These are phyloP conservation scores for Aspergillus steynii DNA, from an alignment of 495 filamentous ascomycete species.

Conservation along the genomic window DNA sequence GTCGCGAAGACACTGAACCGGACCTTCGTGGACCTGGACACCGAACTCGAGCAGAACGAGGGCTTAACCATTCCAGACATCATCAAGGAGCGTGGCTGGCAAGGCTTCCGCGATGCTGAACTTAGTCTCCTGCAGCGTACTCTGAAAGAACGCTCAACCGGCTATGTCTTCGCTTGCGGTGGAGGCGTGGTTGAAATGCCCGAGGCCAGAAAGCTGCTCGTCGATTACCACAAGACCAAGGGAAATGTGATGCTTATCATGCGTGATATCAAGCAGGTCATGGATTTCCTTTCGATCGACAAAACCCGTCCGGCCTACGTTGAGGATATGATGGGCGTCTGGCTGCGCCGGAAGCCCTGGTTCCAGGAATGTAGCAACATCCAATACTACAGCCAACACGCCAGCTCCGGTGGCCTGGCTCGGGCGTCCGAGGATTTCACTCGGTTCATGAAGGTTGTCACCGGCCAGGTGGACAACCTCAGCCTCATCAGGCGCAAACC, in stretches of 20 bases:
- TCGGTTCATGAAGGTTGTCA: constrained; percentile 73
- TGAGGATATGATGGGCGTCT: constrained; percentile 91
- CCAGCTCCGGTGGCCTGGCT: constrained; percentile 48
- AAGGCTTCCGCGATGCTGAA: constrained; percentile 83
- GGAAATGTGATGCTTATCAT: constrained; percentile 90
- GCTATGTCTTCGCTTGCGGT: constrained; percentile 88
- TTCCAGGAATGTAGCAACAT: constrained; percentile 94
- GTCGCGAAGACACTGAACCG: constrained; percentile 71
- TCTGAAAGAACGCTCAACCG: constrained; percentile 70
- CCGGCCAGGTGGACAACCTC: constrained; percentile 66
- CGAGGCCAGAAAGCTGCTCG: constrained; percentile 74
- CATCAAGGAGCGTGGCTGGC: constrained; percentile 78
- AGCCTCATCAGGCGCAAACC: constrained; percentile 65
- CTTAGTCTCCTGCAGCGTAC: constrained; percentile 69
- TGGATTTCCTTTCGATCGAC: constrained; percentile 87
- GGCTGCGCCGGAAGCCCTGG: constrained; percentile 87
- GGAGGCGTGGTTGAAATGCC: constrained; percentile 90
- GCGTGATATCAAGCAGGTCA: constrained; percentile 82
- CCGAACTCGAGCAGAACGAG: constrained; percentile 71
- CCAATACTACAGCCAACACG: constrained; percentile 82
- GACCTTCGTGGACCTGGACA: constrained; percentile 84
- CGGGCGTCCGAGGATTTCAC: constrained; percentile 75
- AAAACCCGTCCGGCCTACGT: constrained; percentile 91
- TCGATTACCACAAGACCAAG: constrained; percentile 71
- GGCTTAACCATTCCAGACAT: constrained; percentile 82